phyloP scores from a whole-genome alignment of 306 rosid species.

The Rosa persica region DNA sequence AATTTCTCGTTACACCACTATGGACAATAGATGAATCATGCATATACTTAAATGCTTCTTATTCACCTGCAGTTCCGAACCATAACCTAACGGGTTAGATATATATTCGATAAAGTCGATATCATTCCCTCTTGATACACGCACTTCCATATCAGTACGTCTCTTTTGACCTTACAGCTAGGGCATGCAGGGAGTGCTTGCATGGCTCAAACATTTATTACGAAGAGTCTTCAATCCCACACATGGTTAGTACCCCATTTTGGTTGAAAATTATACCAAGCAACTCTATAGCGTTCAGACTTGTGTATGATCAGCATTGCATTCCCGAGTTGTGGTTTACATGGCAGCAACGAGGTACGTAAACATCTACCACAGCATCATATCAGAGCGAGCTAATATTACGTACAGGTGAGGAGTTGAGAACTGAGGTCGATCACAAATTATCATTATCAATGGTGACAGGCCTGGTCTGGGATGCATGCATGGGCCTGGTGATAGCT shows the following conservation, averaged over 20 bases:
- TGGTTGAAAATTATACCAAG: not conserved
- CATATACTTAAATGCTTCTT: too few relatives aligned
- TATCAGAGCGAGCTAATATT: not conserved
- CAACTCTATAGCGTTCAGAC: not conserved
- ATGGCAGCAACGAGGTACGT: conserved; percentile 11
- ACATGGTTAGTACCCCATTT: not conserved
- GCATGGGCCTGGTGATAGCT: not conserved
- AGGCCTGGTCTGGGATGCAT: not conserved
- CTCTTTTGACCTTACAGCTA: not conserved
- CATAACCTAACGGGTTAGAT: not conserved
- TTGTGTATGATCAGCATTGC: not conserved
- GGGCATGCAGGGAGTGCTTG: not conserved
- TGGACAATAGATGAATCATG: not conserved
- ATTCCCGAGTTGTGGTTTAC: not conserved
- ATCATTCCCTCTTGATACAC: not conserved
- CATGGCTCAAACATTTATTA: not conserved
- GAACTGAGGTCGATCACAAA: not conserved
- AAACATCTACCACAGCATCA: not conserved
- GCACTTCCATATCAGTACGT: not conserved
- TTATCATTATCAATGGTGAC: not conserved
- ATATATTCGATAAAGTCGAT: not conserved
- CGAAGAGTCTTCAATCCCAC: not conserved
- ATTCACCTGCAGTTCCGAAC: too few relatives aligned
- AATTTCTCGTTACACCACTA: too few relatives aligned
- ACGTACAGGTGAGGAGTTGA: not conserved